These are phyloP conservation scores for Amniculicola lignicola DNA, from an alignment of 495 filamentous ascomycete genomes.

Conservation along the genomic window DNA sequence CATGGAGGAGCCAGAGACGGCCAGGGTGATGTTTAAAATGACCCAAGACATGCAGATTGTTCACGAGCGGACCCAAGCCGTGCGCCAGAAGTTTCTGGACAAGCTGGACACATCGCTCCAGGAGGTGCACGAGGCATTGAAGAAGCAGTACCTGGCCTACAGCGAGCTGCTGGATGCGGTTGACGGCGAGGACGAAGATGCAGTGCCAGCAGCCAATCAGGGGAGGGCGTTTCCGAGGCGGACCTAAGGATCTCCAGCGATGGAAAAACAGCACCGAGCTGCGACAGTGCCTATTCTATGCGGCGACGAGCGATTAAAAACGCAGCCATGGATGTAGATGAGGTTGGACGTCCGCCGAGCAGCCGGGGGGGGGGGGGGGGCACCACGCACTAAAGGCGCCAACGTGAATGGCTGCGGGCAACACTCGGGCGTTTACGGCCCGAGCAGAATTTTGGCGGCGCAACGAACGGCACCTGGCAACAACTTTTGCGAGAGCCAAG, in stretches of 20 bases:
- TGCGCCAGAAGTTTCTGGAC: too few relatives aligned
- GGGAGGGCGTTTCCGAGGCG: neutral
- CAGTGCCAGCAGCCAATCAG: neutral
- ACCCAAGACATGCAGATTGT: too few relatives aligned
- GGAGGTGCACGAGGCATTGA: neutral
- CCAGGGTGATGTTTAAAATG: too few relatives aligned
- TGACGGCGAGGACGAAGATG: neutral
- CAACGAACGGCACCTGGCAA: too few relatives aligned
- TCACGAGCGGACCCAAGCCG: too few relatives aligned
- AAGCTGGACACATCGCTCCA: neutral
- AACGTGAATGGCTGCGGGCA: neutral
- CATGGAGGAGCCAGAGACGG: too few relatives aligned
- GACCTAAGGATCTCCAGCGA: neutral
- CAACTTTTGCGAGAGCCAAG: neutral
- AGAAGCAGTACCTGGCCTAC: neutral
- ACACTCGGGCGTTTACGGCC: neutral
- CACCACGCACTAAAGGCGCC: slow-evolving; percentile 2
- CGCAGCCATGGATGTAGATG: neutral
- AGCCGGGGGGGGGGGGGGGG: neutral
- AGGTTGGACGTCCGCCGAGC: neutral
- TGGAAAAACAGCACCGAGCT: neutral
- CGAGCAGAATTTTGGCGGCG: slow-evolving; percentile 5
- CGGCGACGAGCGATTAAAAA: neutral
- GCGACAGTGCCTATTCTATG: neutral
- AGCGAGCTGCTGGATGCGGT: neutral